Evolutionary conservation across 1,139 yeast genomes (phyloP).

Genomic region (Suhomyces panamericanus): DNA sequence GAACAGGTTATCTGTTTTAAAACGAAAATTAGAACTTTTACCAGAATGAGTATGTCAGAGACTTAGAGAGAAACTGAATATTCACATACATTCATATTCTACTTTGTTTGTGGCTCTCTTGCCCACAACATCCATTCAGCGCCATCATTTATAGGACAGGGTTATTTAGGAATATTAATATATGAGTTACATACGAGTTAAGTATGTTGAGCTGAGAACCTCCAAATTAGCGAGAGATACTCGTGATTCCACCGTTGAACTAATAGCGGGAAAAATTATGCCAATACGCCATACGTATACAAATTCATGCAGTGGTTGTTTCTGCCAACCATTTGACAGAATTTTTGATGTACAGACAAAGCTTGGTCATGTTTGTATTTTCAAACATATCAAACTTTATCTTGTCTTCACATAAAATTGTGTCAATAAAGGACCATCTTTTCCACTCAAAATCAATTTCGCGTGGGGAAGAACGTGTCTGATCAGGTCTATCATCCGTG

Average conservation of each 20-base stretch:
- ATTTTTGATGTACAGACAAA: constrained; percentile 31
- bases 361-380: constrained; percentile 21
- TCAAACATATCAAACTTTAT: constrained; percentile 30
- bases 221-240: not conserved
- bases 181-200: constrained; percentile 4
- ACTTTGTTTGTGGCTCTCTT: too few species aligned
- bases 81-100: too few species aligned
- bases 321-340: constrained; percentile 31
- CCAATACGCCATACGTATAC: not conserved
- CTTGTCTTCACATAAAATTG: constrained; percentile 29
- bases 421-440: constrained; percentile 35
- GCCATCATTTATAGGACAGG: constrained; percentile 1
- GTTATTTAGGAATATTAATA: constrained; percentile 8
- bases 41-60: not conserved
- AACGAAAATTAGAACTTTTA: constrained; percentile 36
- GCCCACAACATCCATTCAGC: not conserved
- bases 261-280: too few species aligned
- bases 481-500: constrained; percentile 4
- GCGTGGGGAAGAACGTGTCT: constrained; percentile 2
- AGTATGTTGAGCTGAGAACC: not conserved
- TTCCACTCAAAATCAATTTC: constrained; percentile 35
- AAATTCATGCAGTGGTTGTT: not conserved
- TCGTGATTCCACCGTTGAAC: not conserved
- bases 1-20: constrained; percentile 61
- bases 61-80: too few species aligned